Conservation (phyloP, 768 basidiomycete genomes). For the Pleurotus cornucopiae region DNA sequence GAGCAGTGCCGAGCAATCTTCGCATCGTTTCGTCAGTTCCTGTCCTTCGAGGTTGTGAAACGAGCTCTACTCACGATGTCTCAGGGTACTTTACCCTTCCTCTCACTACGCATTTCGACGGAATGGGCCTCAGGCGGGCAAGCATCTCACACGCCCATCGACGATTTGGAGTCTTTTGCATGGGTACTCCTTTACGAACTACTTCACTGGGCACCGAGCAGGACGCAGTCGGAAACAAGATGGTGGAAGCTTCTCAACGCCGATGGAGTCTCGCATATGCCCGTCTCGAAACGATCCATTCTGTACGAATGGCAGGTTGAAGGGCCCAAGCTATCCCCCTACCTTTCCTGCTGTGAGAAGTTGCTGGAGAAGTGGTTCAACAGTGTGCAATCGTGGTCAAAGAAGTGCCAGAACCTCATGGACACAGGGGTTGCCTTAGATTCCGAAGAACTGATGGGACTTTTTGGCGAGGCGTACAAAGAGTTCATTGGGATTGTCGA, state of each 20-base stretch:
- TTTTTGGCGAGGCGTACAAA: neutral
- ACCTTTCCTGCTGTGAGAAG: neutral
- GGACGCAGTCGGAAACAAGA: neutral
- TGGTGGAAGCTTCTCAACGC: neutral
- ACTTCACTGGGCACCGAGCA: neutral
- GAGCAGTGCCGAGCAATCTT: neutral
- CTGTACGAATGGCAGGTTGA: neutral
- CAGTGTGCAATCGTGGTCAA: neutral
- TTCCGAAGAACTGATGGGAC: neutral
- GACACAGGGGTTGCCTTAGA: neutral
- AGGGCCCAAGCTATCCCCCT: neutral
- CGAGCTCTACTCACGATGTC: too few relatives aligned
- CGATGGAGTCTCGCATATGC: neutral
- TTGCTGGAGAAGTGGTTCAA: neutral
- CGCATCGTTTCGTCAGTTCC: neutral
- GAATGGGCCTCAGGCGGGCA: neutral
- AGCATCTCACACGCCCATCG: slow-evolving; percentile 6
- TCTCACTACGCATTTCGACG: neutral
- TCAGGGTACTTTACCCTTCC: slow-evolving; percentile 8
- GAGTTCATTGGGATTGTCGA: neutral
- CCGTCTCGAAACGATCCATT: neutral
- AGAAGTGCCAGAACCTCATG: neutral
- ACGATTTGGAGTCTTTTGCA: slow-evolving; percentile 9
- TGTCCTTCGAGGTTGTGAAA: too few relatives aligned
- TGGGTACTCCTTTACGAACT: slow-evolving; percentile 10